Base-by-base conservation (phyloP, 768 basidiomycete genomes). In the Strobilomyces dryophilus region DNA sequence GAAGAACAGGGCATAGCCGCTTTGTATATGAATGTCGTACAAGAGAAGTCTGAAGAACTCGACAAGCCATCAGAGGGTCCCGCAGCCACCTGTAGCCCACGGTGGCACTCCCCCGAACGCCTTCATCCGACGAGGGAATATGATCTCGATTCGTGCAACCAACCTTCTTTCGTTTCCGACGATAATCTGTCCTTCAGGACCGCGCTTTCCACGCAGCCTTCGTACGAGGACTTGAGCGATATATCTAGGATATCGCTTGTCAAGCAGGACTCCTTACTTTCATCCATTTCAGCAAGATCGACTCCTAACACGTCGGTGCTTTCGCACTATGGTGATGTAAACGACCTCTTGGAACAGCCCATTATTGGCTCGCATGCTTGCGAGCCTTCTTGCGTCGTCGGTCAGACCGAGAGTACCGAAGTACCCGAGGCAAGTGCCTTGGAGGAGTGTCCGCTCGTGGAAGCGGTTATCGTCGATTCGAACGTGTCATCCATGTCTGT, bases 131-230 rank as follows among this genome's bases (percentile, higher is more conserved):
- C 34, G n/a, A 45, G 14, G 44, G 50, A 56, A 48, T 21, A 24
- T 20, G 47, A 60, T 41, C n/a, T 49, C 35, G 60, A 58, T 39
- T 42, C 42, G 31, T 57, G 40, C 51, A 59, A 49, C 11, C 60
- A 50, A n/a, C 29, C 44, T 43, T 64, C 51, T 26, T 62, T 51
- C 37, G 31, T 50, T 44, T 62, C 65, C 17, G 57, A 61, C 4
- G 61, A 65, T 29, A 53, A 60, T 26, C 6, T 54, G 12, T 65
- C 65, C 29, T 63, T 61, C 46, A 53, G 43, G 34, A 61, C 63
- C 4, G 65, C 67, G 3, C 67, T 67, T 40, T 63, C 65, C 27
- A 49, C 54, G 20, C 63, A 61, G 40, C 51, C 54, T 47, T 67
- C 67, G 5, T 49, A 43, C 27, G 65, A 61, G 5, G 35, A 57